Percentiles rank a stretch among this genome's conserved stretches.
These are phyloP conservation scores for Aspergillus neoniger DNA, from an alignment of 2,329 filamentous ascomycete genomes.

Conservation along the genomic window DNA sequence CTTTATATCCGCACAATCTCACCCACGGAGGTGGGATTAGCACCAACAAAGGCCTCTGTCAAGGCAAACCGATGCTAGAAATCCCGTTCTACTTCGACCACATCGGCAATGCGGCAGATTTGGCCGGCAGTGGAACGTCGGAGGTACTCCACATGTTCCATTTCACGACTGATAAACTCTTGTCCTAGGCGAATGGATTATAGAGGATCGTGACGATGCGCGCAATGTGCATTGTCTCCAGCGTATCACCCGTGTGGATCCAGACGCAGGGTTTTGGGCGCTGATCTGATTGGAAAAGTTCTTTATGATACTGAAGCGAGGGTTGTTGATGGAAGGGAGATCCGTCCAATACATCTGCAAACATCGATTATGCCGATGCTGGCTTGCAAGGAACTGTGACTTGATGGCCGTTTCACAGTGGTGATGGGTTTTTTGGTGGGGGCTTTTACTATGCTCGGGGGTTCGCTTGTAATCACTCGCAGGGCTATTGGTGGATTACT, in stretches of 20 bases:
- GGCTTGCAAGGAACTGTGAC: background rate
- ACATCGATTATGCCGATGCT: constrained; percentile 39
- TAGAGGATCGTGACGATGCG: constrained; percentile 33
- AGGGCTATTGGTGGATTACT: background rate
- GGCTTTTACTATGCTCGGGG: background rate
- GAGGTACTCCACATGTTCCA: constrained; percentile 40
- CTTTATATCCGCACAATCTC: constrained; percentile 12
- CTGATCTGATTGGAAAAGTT: constrained; percentile 41
- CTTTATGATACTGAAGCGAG: constrained; percentile 39
- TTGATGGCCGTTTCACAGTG: background rate
- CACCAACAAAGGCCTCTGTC: background rate
- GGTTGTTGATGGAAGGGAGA: constrained; percentile 15
- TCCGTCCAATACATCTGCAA: constrained; percentile 47
- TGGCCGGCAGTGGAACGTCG: constrained; percentile 39
- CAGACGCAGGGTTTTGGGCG: constrained; percentile 39
- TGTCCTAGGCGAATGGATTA: constrained; percentile 29
- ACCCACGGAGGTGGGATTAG: constrained; percentile 37
- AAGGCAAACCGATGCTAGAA: constrained; percentile 38
- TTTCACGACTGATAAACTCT: constrained; percentile 39
- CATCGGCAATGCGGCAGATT: constrained; percentile 40
- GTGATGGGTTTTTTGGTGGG: background rate
- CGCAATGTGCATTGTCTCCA: constrained; percentile 42
- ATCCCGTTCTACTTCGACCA: constrained; percentile 49
- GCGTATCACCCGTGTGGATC: constrained; percentile 42
- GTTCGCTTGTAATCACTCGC: background rate